Conservation (phyloP, 441 rosid genomes). For the Syzygium malaccense region DNA sequence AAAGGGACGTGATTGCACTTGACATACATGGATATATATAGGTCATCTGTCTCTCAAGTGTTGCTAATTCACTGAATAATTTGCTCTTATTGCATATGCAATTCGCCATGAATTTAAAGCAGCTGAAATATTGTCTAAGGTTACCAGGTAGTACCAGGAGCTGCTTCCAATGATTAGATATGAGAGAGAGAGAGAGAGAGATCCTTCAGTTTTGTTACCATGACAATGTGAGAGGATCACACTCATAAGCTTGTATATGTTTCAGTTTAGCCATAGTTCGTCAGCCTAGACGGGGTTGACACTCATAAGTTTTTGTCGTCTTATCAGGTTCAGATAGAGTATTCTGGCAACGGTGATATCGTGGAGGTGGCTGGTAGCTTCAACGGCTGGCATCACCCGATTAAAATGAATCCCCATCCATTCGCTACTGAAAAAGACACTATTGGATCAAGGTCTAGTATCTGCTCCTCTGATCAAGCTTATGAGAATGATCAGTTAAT, state of each 20-base stretch:
- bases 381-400: conserved; percentile 82
- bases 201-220: neutral
- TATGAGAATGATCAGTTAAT: neutral
- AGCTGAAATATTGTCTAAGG: neutral
- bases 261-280: neutral
- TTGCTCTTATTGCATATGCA: neutral
- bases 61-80: neutral
- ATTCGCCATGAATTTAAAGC: neutral
- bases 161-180: too few relatives aligned
- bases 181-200: too few relatives aligned
- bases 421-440: conserved; percentile 22
- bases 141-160: too few relatives aligned
- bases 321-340: conserved; percentile 60
- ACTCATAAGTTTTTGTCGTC: neutral
- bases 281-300: neutral
- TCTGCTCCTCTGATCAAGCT: neutral
- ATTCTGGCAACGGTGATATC: conserved; percentile 65
- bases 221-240: too few relatives aligned
- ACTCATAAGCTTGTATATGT: neutral
- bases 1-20: neutral
- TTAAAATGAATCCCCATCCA: conserved; percentile 69
- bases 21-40: neutral
- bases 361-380: conserved; percentile 94
- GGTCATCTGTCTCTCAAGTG: neutral
- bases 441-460: conserved; percentile 36